These are phyloP conservation scores for Helianthus tuberosus DNA, from an alignment of 129 eudicot species.

Conservation along the genomic window DNA sequence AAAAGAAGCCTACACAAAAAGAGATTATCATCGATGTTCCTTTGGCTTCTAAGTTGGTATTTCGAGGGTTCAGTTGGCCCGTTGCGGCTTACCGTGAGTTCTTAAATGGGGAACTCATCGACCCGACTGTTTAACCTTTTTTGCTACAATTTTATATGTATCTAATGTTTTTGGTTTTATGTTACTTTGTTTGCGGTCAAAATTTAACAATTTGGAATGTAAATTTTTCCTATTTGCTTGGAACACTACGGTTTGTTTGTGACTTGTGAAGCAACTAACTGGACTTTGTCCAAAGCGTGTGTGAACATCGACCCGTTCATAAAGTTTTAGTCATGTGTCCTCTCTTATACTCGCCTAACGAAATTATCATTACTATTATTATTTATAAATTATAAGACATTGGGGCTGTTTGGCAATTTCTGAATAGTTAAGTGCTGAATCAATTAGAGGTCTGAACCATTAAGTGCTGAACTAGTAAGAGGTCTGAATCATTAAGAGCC, in stretches of 20 bases:
- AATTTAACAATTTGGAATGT: constrained; percentile 24
- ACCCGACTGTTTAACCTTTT: constrained; percentile 53
- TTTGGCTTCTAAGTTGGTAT: constrained; percentile 73
- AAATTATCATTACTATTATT: too few species aligned
- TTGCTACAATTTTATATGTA: constrained; percentile 18
- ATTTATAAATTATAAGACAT: too few species aligned
- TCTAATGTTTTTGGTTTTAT: constrained; percentile 19
- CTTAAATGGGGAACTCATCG: constrained; percentile 83
- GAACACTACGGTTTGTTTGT: not conserved
- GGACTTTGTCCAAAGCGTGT: too few species aligned
- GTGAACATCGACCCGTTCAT: too few species aligned
- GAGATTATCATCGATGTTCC: constrained; percentile 99
- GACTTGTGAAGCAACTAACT: too few species aligned
- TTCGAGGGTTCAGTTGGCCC: constrained; percentile 97
- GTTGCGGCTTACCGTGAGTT: constrained; percentile 96
- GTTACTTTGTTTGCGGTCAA: constrained; percentile 30
- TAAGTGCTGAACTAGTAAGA: too few species aligned
- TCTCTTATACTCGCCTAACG: too few species aligned
- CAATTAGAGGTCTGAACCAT: too few species aligned
- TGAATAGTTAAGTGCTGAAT: too few species aligned
- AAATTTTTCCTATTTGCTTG: constrained; percentile 28
- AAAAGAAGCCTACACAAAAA: constrained; percentile 89
- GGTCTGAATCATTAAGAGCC: too few species aligned
- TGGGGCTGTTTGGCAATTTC: too few species aligned
- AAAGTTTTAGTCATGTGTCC: too few species aligned